Evolutionary conservation across 1,139 yeast species (phyloP).

Genomic region (Lipomyces yarrowii): DNA sequence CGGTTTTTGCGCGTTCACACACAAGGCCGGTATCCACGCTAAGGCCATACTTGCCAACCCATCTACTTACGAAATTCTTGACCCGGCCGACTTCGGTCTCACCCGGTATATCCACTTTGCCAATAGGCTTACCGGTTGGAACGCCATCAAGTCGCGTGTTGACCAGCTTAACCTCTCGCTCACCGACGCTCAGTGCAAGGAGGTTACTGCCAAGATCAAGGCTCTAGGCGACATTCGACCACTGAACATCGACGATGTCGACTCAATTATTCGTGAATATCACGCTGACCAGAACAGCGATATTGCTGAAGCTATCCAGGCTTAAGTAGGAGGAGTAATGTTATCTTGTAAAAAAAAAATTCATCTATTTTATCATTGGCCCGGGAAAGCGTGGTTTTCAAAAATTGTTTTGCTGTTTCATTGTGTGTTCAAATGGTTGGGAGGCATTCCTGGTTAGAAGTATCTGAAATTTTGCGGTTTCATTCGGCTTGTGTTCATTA

Average conservation of each 20-base stretch:
- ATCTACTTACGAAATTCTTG: constrained; percentile 93
- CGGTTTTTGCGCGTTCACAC: constrained; percentile 99
- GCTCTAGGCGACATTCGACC: constrained; percentile 93
- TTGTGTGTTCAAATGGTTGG: constrained; percentile 10
- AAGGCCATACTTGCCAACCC: constrained; percentile 98
- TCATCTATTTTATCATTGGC: neutral
- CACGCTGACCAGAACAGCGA: constrained; percentile 56
- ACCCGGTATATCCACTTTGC: constrained; percentile 75
- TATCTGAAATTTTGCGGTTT: neutral
- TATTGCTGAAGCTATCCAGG: constrained; percentile 22
- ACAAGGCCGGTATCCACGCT: constrained; percentile 99
- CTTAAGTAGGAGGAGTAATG: constrained; percentile 4
- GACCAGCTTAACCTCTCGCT: constrained; percentile 91
- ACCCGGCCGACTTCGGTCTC: constrained; percentile 56
- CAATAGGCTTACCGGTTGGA: constrained; percentile 98
- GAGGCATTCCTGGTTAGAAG: constrained; percentile 8
- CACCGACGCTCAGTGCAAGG: constrained; percentile 92
- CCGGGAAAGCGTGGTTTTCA: neutral
- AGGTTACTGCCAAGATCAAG: constrained; percentile 91
- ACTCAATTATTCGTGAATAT: constrained; percentile 91
- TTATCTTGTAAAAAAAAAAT: too few species aligned
- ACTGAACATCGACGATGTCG: constrained; percentile 94
- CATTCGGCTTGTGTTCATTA: neutral
- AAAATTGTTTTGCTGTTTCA: neutral
- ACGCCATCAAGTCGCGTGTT: constrained; percentile 95